Evolutionary conservation across 1,284 basidiomycete genomes (phyloP).

Genomic region (Melampsora americana): DNA sequence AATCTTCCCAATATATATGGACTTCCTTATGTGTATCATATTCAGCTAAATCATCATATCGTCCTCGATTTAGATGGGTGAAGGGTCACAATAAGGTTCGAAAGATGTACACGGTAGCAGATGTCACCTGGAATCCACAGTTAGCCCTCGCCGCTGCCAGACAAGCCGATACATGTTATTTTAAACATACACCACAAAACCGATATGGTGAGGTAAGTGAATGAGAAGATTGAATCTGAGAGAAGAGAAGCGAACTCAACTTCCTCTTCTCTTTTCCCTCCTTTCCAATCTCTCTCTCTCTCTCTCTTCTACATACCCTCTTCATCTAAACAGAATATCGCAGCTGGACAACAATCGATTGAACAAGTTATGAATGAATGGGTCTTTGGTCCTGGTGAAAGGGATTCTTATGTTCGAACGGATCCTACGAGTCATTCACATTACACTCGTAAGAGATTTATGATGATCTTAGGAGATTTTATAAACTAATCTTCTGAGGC

Average conservation of each 20-base stretch:
- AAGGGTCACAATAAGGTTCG: slow-evolving; percentile 22
- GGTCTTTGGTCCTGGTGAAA: slow-evolving; percentile 35
- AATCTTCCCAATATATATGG: too few species aligned
- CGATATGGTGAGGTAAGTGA: slow-evolving; percentile 28
- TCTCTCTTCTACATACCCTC: not conserved
- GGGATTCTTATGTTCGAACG: slow-evolving; percentile 1
- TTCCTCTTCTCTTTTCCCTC: not conserved
- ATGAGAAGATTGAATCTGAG: too few species aligned
- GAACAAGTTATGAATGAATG: slow-evolving; percentile 20
- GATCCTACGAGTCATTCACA: slow-evolving; percentile 19
- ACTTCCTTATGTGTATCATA: too few species aligned
- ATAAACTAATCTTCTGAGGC: not conserved
- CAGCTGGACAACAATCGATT: slow-evolving; percentile 24
- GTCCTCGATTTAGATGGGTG: slow-evolving; percentile 13
- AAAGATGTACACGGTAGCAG: slow-evolving; percentile 6
- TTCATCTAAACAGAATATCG: slow-evolving; percentile 12
- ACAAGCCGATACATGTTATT: slow-evolving; percentile 14
- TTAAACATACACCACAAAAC: slow-evolving; percentile 33
- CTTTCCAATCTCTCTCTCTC: not conserved
- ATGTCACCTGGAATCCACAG: slow-evolving; percentile 13
- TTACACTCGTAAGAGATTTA: slow-evolving; percentile 26
- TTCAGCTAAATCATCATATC: too few species aligned
- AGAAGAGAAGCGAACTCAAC: too few species aligned
- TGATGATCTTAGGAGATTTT: not conserved
- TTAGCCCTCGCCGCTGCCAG: not conserved